phyloP scores from a whole-genome alignment of 768 basidiomycete species.

The Clitopilus hobsonii region DNA sequence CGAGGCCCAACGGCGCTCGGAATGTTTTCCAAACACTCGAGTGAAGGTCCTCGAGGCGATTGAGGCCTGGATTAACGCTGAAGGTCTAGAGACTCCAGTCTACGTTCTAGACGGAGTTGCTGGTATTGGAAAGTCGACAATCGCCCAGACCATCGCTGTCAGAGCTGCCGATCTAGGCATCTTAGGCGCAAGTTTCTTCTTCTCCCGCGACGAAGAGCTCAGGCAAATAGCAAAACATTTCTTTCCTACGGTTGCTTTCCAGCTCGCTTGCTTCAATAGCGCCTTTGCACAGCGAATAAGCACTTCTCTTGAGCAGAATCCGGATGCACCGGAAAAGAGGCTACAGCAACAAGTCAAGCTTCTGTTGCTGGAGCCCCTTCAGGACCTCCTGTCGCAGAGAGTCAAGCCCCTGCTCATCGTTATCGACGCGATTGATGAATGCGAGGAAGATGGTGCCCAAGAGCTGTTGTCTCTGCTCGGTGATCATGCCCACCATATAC shows the following conservation, averaged over 20 bases:
- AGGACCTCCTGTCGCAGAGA: not conserved
- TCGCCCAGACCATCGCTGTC: not conserved
- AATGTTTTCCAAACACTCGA: not conserved
- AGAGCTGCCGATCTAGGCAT: not conserved
- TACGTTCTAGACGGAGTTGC: not conserved
- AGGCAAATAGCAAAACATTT: not conserved
- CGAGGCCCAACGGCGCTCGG: not conserved
- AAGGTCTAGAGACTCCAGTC: not conserved
- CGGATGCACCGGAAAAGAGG: not conserved
- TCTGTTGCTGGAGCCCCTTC: not conserved
- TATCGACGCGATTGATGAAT: slow-evolving; percentile 5
- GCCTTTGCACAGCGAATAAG: not conserved
- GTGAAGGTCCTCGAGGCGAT: not conserved
- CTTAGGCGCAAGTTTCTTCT: not conserved
- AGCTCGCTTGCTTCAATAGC: not conserved
- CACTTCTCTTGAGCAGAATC: not conserved
- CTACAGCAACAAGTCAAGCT: not conserved
- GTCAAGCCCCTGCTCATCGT: not conserved
- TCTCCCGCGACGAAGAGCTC: not conserved
- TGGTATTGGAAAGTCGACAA: not conserved
- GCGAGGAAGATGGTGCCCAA: not conserved
- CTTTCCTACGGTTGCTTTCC: not conserved
- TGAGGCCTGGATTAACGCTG: not conserved
- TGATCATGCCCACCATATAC: not conserved
- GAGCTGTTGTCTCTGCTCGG: not conserved